Conservation (phyloP, 2,329 filamentous ascomycete species). For the Neophaeococcomyces aloes region DNA sequence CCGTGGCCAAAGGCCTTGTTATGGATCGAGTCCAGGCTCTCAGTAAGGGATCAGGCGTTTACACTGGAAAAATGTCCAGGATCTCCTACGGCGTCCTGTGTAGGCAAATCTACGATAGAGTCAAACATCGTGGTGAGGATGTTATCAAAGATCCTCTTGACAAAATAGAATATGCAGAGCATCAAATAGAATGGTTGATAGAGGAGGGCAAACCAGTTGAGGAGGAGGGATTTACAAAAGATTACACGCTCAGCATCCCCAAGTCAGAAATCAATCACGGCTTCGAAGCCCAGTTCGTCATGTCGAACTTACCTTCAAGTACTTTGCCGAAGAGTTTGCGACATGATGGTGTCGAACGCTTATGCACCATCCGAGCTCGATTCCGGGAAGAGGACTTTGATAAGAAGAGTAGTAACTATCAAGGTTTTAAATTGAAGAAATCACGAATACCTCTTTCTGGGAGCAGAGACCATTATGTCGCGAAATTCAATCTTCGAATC, state of each 20-base stretch:
- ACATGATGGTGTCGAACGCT: not conserved
- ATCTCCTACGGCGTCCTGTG: slow-evolving; percentile 30
- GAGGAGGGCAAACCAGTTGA: slow-evolving; percentile 12
- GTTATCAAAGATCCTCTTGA: slow-evolving; percentile 25
- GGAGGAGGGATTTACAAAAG: not conserved
- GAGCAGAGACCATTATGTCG: not conserved
- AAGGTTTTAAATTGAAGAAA: not conserved
- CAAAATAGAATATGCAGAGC: slow-evolving; percentile 24
- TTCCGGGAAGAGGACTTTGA: not conserved
- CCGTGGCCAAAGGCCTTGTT: slow-evolving; percentile 28
- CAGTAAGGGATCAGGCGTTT: slow-evolving; percentile 22
- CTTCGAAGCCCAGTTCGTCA: slow-evolving; percentile 1
- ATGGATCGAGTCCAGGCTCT: slow-evolving; percentile 27
- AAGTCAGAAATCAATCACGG: not conserved
- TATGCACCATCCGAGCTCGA: not conserved
- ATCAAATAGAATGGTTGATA: slow-evolving; percentile 30
- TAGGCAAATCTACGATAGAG: slow-evolving; percentile 24
- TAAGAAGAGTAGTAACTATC: no score
- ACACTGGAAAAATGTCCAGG: slow-evolving; percentile 26
- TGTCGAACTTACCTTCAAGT: not conserved
- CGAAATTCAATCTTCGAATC: not conserved
- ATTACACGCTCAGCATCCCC: not conserved
- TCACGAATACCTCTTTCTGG: not conserved
- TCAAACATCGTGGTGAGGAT: slow-evolving; percentile 23
- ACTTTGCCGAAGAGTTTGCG: not conserved